A percentile compares a stretch with the other conserved stretches of the same genome.
phyloP scores from a whole-genome alignment of 441 rosid genomes.

The Manihot esculenta region DNA sequence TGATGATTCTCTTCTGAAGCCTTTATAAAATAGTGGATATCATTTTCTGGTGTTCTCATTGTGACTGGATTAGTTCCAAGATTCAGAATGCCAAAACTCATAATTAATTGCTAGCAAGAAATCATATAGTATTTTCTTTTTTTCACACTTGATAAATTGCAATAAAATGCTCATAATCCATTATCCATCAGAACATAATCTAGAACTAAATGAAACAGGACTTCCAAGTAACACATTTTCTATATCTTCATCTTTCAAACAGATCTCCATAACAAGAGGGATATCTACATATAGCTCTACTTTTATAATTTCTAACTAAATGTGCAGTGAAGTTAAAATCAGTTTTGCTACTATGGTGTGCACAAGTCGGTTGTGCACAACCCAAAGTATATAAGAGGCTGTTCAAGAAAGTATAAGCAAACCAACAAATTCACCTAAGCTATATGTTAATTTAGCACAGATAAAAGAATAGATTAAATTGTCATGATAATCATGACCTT shows the following conservation, averaged over 20 bases:
- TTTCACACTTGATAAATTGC: not conserved
- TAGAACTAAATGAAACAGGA: constrained; percentile 1
- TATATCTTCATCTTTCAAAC: not conserved
- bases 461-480: not conserved
- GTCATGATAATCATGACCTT: not conserved
- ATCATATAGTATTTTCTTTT: not conserved
- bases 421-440: not conserved
- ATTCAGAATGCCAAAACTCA: not conserved
- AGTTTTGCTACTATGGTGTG: not conserved
- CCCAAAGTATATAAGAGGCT: not conserved
- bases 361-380: not conserved
- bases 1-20: not conserved
- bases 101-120: not conserved
- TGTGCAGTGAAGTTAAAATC: not conserved
- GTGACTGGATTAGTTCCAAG: not conserved
- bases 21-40: not conserved
- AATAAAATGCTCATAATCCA: constrained; percentile 1
- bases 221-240: not conserved
- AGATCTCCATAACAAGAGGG: not conserved
- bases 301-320: not conserved
- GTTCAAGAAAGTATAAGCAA: not conserved
- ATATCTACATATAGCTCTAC: not conserved
- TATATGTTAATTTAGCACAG: not conserved
- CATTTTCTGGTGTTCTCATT: too few species aligned
- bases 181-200: not conserved